A percentile compares a stretch with the other conserved stretches of the same genome.
Evolutionary conservation across 805 yeast species (phyloP).

Genomic region (Metschnikowia santaceciliae): DNA sequence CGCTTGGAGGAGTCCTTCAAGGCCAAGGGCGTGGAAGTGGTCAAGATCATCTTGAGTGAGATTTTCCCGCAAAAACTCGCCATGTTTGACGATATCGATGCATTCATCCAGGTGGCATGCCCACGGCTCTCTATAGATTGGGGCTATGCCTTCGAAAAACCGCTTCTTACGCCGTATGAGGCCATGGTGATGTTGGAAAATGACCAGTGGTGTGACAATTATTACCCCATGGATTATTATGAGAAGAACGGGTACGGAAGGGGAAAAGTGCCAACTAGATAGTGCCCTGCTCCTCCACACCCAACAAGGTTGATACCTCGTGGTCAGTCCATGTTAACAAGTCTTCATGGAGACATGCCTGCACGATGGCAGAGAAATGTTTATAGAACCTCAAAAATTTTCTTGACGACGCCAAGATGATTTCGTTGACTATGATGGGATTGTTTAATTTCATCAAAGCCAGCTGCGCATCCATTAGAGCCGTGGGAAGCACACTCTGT

Average conservation of each 20-base stretch:
- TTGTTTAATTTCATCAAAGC: slow-evolving; percentile 58
- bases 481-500: slow-evolving; percentile 53
- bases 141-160: slow-evolving; percentile 96
- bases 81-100: slow-evolving; percentile 90
- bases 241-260: slow-evolving; percentile 88
- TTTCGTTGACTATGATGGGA: slow-evolving; percentile 56
- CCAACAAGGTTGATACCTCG: slow-evolving; percentile 68
- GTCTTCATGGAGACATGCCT: slow-evolving; percentile 30
- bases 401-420: slow-evolving; percentile 47
- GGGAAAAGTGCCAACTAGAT: slow-evolving; percentile 57
- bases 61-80: slow-evolving; percentile 90
- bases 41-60: slow-evolving; percentile 82
- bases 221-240: slow-evolving; percentile 96
- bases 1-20: slow-evolving; percentile 55
- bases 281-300: slow-evolving; percentile 40
- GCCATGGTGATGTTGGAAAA: slow-evolving; percentile 83
- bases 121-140: slow-evolving; percentile 95
- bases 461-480: slow-evolving; percentile 57
- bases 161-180: slow-evolving; percentile 91
- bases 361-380: slow-evolving; percentile 34
- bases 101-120: slow-evolving; percentile 96
- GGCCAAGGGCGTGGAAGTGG: slow-evolving; percentile 59
- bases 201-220: slow-evolving; percentile 61
- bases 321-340: slow-evolving; percentile 50
- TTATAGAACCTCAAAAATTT: slow-evolving; percentile 47